phyloP scores from a whole-genome alignment of 1,284 basidiomycete genomes.

The Paramarasmius palmivorus region DNA sequence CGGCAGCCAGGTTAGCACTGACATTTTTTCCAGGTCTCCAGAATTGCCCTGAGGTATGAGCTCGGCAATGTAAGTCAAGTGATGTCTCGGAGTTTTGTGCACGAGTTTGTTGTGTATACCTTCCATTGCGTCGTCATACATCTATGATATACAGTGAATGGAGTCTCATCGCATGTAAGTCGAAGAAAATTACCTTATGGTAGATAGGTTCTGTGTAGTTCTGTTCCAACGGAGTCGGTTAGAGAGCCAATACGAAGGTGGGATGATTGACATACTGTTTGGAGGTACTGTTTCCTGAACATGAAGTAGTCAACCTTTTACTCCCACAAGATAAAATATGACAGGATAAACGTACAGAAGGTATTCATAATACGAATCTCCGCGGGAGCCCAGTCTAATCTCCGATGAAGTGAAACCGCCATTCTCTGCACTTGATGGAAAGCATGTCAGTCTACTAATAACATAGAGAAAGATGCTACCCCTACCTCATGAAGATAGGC shows the following conservation, averaged over 20 bases:
- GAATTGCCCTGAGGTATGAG: slow-evolving; percentile 43
- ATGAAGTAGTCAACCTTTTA: neutral
- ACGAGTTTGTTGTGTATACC: slow-evolving; percentile 78
- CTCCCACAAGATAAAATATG: slow-evolving; percentile 2
- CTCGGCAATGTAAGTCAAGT: slow-evolving; percentile 74
- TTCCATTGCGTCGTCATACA: slow-evolving; percentile 80
- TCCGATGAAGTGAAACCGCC: slow-evolving; percentile 75
- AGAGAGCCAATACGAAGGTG: neutral
- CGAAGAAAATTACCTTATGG: slow-evolving; percentile 45
- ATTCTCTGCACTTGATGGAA: slow-evolving; percentile 49
- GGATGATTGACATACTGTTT: slow-evolving; percentile 49
- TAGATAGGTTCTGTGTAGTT: slow-evolving; percentile 71
- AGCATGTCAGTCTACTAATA: slow-evolving; percentile 4
- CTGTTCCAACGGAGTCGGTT: slow-evolving; percentile 31
- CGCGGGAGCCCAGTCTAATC: slow-evolving; percentile 83
- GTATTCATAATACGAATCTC: slow-evolving; percentile 91
- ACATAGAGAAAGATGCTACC: slow-evolving; percentile 11
- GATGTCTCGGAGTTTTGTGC: slow-evolving; percentile 47
- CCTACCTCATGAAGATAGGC: slow-evolving; percentile 76
- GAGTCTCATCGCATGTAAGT: slow-evolving; percentile 1
- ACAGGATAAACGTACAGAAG: slow-evolving; percentile 56
- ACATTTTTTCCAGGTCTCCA: slow-evolving; percentile 19
- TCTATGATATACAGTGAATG: slow-evolving; percentile 37
- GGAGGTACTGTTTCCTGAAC: slow-evolving; percentile 69
- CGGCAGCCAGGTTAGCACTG: neutral